Evolutionary conservation across 2,329 filamentous ascomycete species (phyloP).

Genomic region (Grosmannia clavigera): DNA sequence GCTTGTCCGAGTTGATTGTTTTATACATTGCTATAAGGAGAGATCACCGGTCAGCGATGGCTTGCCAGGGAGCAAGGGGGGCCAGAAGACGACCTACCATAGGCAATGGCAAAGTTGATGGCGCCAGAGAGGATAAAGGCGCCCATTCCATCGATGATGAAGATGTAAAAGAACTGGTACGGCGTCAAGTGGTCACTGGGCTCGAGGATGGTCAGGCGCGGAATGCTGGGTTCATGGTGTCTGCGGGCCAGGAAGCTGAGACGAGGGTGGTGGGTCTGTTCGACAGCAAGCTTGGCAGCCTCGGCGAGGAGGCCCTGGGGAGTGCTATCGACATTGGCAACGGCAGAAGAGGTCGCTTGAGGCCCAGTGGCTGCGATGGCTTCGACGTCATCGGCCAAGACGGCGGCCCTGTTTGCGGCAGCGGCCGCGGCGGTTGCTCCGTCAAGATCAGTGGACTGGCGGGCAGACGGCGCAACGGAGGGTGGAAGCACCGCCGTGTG

Average conservation of each 20-base stretch:
- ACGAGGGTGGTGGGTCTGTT: not conserved
- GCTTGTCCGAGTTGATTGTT: constrained; percentile 19
- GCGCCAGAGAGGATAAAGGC: constrained; percentile 34
- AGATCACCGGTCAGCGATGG: constrained; percentile 5
- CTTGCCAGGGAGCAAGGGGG: not conserved
- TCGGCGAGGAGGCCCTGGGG: constrained; percentile 10
- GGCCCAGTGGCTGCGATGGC: not conserved
- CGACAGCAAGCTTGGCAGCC: constrained; percentile 7
- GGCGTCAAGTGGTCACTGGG: constrained; percentile 27
- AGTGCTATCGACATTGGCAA: not conserved
- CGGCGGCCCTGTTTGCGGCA: not conserved
- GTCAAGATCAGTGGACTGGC: constrained; percentile 11
- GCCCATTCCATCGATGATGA: constrained; percentile 33
- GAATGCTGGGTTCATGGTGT: not conserved
- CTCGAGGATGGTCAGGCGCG: constrained; percentile 12
- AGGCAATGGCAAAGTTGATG: constrained; percentile 40
- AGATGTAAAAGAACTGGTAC: constrained; percentile 36
- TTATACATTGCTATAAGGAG: constrained; percentile 32
- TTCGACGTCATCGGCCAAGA: not conserved
- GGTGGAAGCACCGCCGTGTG: constrained; percentile 13
- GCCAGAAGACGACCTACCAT: constrained; percentile 23
- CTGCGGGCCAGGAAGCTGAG: not conserved
- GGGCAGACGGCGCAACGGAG: constrained; percentile 10
- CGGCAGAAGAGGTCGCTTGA: not conserved
- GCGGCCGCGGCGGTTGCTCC: constrained; percentile 6